Percentiles rank a stretch among this genome's conserved stretches.
phyloP scores from a whole-genome alignment of 192 early-diverging fungal species.

The Coemansia sp. region DNA sequence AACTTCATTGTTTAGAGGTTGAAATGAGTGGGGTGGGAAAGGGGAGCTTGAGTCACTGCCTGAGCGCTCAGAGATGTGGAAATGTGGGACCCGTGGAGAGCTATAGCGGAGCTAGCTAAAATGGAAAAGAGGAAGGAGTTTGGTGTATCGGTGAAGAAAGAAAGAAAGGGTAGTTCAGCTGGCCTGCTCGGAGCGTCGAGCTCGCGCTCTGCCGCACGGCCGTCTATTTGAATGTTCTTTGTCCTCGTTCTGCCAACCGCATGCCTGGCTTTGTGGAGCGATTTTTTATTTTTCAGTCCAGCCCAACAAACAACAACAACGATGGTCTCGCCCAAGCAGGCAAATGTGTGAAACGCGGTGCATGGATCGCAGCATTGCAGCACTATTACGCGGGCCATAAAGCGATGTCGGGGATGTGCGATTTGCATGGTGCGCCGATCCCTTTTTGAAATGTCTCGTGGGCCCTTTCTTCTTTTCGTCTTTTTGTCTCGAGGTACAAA shows the following conservation, averaged over 20 bases:
- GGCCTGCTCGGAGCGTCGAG: neutral
- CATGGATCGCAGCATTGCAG: neutral
- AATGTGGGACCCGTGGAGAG: neutral
- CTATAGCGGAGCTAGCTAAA: neutral
- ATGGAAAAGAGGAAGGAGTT: neutral
- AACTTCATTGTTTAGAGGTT: slow-evolving; percentile 42
- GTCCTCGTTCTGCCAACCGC: neutral
- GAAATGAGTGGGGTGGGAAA: neutral
- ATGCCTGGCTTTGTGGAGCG: neutral
- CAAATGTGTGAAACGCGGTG: neutral
- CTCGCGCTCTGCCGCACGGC: neutral
- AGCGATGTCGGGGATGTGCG: neutral
- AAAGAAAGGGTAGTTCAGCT: neutral
- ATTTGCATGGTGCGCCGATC: neutral
- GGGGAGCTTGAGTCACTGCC: neutral
- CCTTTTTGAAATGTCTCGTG: neutral
- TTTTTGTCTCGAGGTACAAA: neutral
- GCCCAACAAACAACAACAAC: neutral
- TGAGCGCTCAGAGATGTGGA: neutral
- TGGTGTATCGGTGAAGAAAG: neutral
- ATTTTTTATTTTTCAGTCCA: neutral
- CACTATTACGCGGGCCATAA: neutral
- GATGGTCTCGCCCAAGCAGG: neutral
- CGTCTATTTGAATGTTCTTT: neutral
- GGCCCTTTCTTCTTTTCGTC: neutral